phyloP scores from a whole-genome alignment of 345 rosid genomes.

The Triadica sebifera region DNA sequence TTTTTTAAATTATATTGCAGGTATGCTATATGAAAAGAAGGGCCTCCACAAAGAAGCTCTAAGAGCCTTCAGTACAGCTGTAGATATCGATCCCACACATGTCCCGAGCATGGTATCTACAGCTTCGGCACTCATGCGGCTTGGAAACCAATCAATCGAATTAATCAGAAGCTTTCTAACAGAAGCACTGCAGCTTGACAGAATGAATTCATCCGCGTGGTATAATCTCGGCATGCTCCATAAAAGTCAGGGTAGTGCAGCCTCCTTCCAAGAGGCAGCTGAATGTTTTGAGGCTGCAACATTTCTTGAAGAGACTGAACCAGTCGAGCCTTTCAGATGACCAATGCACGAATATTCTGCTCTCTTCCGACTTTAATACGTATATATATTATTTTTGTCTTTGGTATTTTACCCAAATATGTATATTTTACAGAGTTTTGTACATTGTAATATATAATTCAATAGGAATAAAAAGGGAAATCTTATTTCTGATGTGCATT shows the following conservation, averaged over 20 bases:
- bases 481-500: background rate
- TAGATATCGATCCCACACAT: slow-evolving; percentile 51
- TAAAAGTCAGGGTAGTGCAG: slow-evolving; percentile 34
- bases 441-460: slow-evolving; percentile 5
- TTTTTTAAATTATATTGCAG: slow-evolving; percentile 26
- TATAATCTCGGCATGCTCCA: slow-evolving; percentile 57
- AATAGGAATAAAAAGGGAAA: slow-evolving; percentile 10
- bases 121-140: slow-evolving; percentile 44
- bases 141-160: slow-evolving; percentile 34
- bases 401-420: background rate
- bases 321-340: slow-evolving; percentile 63
- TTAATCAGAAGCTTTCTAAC: slow-evolving; percentile 48
- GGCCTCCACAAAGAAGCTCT: slow-evolving; percentile 53
- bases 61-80: slow-evolving; percentile 41
- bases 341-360: background rate
- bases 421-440: background rate
- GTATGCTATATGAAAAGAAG: slow-evolving; percentile 43
- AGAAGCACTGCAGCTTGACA: slow-evolving; percentile 50
- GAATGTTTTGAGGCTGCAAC: slow-evolving; percentile 66
- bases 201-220: slow-evolving; percentile 57
- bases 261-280: slow-evolving; percentile 39
- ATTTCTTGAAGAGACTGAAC: slow-evolving; percentile 51
- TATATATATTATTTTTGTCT: background rate
- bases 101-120: slow-evolving; percentile 59
- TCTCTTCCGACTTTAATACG: background rate